A percentile compares a stretch with the other conserved stretches of the same genome.
These are phyloP conservation scores for Trichoderma hamatum DNA, from an alignment of 2,329 filamentous ascomycete genomes.

Conservation along the genomic window DNA sequence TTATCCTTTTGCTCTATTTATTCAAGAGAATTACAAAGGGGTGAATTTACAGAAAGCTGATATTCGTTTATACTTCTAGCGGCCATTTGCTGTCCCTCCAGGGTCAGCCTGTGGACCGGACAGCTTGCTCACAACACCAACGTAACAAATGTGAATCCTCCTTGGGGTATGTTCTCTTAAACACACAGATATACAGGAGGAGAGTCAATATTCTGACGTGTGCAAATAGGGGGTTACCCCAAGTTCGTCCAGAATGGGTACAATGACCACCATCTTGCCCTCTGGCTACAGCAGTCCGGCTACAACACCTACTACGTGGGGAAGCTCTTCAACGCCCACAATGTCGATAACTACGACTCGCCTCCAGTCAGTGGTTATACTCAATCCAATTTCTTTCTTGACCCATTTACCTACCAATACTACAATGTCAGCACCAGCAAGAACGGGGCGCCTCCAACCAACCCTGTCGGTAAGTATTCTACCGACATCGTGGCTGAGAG, in stretches of 20 bases:
- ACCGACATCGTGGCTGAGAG: constrained; percentile 64
- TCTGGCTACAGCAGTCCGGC: constrained; percentile 70
- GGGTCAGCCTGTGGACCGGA: constrained; percentile 67
- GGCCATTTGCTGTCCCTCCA: constrained; percentile 67
- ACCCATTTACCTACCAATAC: constrained; percentile 47
- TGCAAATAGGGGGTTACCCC: constrained; percentile 52
- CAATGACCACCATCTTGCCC: constrained; percentile 68
- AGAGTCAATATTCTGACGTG: background rate
- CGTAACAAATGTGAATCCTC: constrained; percentile 60
- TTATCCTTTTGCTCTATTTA: background rate
- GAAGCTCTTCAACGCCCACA: constrained; percentile 72
- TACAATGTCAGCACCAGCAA: constrained; percentile 50
- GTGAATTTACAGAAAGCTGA: background rate
- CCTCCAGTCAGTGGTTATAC: constrained; percentile 63
- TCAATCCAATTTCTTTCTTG: constrained; percentile 46
- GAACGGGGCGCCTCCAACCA: constrained; percentile 34
- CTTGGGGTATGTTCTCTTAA: constrained; percentile 48
- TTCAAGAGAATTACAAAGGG: background rate
- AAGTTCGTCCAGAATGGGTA: constrained; percentile 67
- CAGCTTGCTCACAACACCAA: constrained; percentile 72
- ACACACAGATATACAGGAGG: too few relatives aligned
- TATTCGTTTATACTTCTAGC: constrained; percentile 38
- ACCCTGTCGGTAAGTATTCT: constrained; percentile 41
- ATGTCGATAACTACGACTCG: constrained; percentile 61
- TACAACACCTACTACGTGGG: constrained; percentile 74